Base-by-base conservation (phyloP, 345 rosid genomes). In the Odontarrhena argentea region DNA sequence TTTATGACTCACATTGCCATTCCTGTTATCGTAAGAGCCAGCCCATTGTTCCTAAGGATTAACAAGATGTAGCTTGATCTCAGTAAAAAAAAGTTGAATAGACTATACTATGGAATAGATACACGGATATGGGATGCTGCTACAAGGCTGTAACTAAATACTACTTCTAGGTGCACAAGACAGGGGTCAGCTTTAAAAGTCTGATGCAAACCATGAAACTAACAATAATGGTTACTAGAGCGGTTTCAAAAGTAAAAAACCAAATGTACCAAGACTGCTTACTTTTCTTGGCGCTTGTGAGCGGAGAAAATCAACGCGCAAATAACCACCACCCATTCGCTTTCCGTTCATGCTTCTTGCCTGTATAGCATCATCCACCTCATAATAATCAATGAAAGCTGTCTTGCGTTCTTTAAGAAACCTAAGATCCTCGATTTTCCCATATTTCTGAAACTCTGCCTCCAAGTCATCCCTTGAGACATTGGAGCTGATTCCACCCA, bases 221-320 rank as follows among this genome's bases (percentile, higher is more conserved):
- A 18, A 45, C 6, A 34, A 32, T 30, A n/a, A 67, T 13, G 28
- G 26, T 34, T 47, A 13, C 25, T 46, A 13, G 3, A 46, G 46
- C 46, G 26, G 12, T 45, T 2, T 43, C 22, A 55, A 12, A 66
- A 64, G 41, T 52, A 40, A 3, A 44, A 52, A 53, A 54, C 4
- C 1, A 9, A 51, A 38, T 37, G 53, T 24, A 1, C 10, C 15
- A 66, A 40, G 69, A 9, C 6, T n/a, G 64, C 90, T 86, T 78
- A 95, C 99, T 84, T 86, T 87, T 85, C 86, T 82, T 8, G 77
- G 77, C 2, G 75, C 72, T 43, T 83, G 93, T 36, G 90, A 87
- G 3, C 96, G 86, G 58, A 95, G 85, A 70, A 78, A 95, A 76
- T 95, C 99, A 11, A 95, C 99, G 36, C 97, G 99, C 61, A 95